Evolutionary conservation across 1,284 basidiomycete species (phyloP).

Genomic region (Malassezia obtusa): DNA sequence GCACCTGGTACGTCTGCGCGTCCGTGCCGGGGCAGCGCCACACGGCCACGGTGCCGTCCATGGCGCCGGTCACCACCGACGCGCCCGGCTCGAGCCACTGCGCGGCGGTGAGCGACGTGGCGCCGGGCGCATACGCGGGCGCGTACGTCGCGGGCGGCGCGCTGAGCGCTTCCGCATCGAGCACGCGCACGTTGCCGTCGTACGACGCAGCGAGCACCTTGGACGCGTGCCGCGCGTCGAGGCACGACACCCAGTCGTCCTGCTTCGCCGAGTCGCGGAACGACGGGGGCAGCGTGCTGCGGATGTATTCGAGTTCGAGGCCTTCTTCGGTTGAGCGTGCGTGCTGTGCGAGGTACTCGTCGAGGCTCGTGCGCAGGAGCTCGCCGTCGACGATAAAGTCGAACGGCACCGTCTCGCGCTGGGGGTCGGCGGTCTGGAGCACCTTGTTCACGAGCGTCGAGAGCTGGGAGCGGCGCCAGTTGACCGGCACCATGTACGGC

Average conservation of each 20-base stretch:
- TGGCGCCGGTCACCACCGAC: constrained; percentile 62
- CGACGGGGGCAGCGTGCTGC: constrained; percentile 79
- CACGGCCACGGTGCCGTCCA: constrained; percentile 60
- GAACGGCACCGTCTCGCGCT: constrained; percentile 63
- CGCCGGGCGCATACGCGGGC: constrained; percentile 19
- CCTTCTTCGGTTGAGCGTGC: constrained; percentile 67
- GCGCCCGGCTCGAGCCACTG: constrained; percentile 52
- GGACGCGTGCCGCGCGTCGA: constrained; percentile 60
- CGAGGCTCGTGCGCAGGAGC: constrained; percentile 64
- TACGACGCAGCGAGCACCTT: constrained; percentile 52
- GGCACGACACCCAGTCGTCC: constrained; percentile 85
- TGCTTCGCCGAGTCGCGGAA: constrained; percentile 69
- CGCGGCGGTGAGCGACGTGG: constrained; percentile 60
- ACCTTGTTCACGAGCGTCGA: constrained; percentile 96
- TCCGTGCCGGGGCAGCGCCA: constrained; percentile 18
- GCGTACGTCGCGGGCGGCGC: constrained; percentile 27
- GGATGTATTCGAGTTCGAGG: constrained; percentile 85
- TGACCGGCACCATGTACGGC: constrained; percentile 83
- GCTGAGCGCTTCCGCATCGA: constrained; percentile 19
- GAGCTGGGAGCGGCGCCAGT: constrained; percentile 90
- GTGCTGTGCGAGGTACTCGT: constrained; percentile 66
- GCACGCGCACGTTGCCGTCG: constrained; percentile 43
- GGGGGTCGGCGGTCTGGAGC: constrained; percentile 55
- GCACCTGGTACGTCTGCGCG: constrained; percentile 6
- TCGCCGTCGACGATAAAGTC: constrained; percentile 82